Evolutionary conservation across 1,284 basidiomycete genomes (phyloP).

Genomic region (Ganoderma sp.): DNA sequence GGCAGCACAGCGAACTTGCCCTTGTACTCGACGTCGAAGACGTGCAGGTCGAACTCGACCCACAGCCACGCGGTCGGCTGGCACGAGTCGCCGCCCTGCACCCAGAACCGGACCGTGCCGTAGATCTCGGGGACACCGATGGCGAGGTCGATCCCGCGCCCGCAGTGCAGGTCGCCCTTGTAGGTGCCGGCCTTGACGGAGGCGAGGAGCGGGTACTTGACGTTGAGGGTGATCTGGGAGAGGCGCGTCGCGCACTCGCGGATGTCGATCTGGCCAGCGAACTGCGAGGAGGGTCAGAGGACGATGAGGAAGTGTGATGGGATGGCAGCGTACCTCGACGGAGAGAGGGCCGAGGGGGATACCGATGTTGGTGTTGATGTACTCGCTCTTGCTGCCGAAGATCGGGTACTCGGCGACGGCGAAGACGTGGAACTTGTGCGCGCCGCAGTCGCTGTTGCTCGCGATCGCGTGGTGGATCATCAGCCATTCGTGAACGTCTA

Average conservation of each 20-base stretch:
- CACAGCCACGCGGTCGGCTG: neutral
- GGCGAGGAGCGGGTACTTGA: slow-evolving; percentile 7
- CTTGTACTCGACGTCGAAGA: too few relatives aligned
- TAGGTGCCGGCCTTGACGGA: slow-evolving; percentile 1
- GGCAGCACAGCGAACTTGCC: slow-evolving; percentile 4
- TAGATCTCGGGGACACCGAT: slow-evolving; percentile 8
- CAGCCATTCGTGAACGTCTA: slow-evolving; percentile 5
- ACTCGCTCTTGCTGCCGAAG: neutral
- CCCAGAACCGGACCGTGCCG: slow-evolving; percentile 1
- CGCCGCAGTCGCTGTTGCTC: neutral
- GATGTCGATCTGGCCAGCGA: slow-evolving; percentile 1
- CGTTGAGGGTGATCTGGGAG: neutral
- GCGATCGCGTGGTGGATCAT: slow-evolving; percentile 2
- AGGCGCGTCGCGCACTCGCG: neutral
- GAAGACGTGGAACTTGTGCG: neutral
- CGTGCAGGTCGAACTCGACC: neutral
- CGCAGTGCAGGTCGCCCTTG: slow-evolving; percentile 1
- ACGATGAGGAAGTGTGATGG: too few relatives aligned
- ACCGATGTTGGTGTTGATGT: neutral
- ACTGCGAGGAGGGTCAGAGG: neutral
- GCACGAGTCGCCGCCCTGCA: neutral
- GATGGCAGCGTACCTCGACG: neutral
- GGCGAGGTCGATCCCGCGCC: neutral
- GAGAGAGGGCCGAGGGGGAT: slow-evolving; percentile 2
- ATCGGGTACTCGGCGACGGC: slow-evolving; percentile 5